A percentile compares a stretch with the other conserved stretches of the same genome.
These are phyloP conservation scores for Hydnum rufescens DNA, from an alignment of 768 basidiomycete species.

Conservation along the genomic window DNA sequence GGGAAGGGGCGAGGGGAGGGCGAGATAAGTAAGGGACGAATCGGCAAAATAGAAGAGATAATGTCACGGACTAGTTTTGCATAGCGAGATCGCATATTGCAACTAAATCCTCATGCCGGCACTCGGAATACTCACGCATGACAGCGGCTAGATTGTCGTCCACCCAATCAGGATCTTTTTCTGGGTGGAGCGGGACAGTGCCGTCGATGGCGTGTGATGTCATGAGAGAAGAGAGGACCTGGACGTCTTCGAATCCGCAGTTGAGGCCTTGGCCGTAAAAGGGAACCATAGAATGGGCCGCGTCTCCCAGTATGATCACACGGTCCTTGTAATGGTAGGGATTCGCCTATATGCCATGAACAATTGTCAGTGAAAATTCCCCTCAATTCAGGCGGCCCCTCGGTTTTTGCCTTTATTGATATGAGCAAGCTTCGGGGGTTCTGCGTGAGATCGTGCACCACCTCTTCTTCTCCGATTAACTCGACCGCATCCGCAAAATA, in stretches of 20 bases:
- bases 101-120: constrained; percentile 68
- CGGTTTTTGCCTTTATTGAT: constrained; percentile 59
- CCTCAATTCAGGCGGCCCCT: constrained; percentile 12
- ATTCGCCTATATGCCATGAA: constrained; percentile 31
- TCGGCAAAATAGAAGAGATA: constrained; percentile 13
- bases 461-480: constrained; percentile 60
- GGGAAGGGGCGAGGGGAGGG: not conserved
- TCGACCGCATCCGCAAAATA: constrained; percentile 80
- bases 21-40: not conserved
- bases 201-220: not conserved
- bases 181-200: not conserved
- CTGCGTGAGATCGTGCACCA: constrained; percentile 56
- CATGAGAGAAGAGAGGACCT: constrained; percentile 51
- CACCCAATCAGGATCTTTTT: constrained; percentile 2
- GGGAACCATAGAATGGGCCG: constrained; percentile 97
- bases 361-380: constrained; percentile 14
- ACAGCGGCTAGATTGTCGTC: not conserved
- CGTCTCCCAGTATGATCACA: constrained; percentile 77
- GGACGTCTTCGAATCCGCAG: constrained; percentile 92
- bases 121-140: constrained; percentile 39
- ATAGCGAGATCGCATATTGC: constrained; percentile 87
- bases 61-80: constrained; percentile 75
- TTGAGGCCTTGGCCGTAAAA: constrained; percentile 96
- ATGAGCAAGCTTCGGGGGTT: constrained; percentile 84
- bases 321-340: constrained; percentile 86